Conservation (phyloP, 768 basidiomycete genomes). For the Dendrothele bispora region DNA sequence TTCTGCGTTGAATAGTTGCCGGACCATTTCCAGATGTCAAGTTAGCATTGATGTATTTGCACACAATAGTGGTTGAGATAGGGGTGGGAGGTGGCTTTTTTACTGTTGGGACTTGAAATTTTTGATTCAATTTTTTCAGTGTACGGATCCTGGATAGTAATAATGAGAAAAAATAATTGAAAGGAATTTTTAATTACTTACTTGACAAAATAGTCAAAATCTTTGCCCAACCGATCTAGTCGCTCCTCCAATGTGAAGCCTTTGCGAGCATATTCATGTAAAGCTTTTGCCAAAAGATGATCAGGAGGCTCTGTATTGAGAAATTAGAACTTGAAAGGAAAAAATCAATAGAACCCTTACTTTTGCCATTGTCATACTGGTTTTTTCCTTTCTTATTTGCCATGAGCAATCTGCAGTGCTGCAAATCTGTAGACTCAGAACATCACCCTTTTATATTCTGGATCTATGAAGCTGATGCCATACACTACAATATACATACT, state of each 20-base stretch:
- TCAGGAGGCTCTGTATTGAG: constrained; percentile 6
- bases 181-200: not conserved
- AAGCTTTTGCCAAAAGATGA: not conserved
- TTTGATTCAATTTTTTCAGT: constrained; percentile 1
- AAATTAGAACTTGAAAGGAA: too few species aligned
- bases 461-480: too few species aligned
- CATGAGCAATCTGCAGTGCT: too few species aligned
- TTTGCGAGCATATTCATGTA: constrained; percentile 2
- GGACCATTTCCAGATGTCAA: not conserved
- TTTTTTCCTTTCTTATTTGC: too few species aligned
- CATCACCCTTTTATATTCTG: too few species aligned
- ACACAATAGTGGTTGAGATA: not conserved
- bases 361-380: too few species aligned
- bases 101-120: not conserved
- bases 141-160: constrained; percentile 21
- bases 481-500: too few species aligned
- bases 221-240: not conserved
- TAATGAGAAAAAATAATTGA: constrained; percentile 16
- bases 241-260: not conserved
- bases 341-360: too few species aligned
- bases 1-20: not conserved
- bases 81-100: not conserved
- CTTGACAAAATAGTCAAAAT: not conserved
- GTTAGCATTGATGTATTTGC: not conserved
- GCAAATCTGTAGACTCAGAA: too few species aligned